phyloP scores from a whole-genome alignment of 148 eudicot species.

The Camellia lanceoleosa region DNA sequence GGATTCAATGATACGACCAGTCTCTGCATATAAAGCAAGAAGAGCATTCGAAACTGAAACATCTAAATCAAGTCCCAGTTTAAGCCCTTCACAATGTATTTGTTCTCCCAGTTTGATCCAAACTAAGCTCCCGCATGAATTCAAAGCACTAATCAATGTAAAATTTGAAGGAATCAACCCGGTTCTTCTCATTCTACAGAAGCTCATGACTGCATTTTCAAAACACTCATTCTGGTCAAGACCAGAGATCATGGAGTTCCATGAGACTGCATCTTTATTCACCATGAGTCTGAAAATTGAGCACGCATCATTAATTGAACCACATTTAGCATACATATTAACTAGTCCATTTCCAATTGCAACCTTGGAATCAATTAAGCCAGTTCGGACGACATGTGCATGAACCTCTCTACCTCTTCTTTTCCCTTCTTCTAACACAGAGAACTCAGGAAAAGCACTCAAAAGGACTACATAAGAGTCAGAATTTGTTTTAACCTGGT shows the following conservation, averaged over 20 bases:
- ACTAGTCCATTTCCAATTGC: constrained; percentile 59
- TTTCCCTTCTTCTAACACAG: constrained; percentile 44
- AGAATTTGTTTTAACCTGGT: constrained; percentile 42
- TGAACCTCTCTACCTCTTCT: constrained; percentile 65
- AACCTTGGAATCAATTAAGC: constrained; percentile 43
- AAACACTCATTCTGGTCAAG: constrained; percentile 64
- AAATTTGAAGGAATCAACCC: constrained; percentile 55
- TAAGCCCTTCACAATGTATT: constrained; percentile 67
- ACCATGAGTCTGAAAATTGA: constrained; percentile 54
- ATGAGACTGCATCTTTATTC: constrained; percentile 25
- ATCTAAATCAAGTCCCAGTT: constrained; percentile 60
- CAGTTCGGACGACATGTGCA: constrained; percentile 54
- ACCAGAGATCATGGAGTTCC: constrained; percentile 28
- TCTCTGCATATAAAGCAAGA: constrained; percentile 58
- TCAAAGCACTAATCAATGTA: constrained; percentile 69
- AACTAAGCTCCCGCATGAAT: constrained; percentile 75
- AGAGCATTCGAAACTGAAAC: constrained; percentile 83
- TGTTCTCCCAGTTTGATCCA: constrained; percentile 59
- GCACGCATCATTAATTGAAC: constrained; percentile 44
- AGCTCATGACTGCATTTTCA: constrained; percentile 53
- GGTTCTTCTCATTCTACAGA: constrained; percentile 51
- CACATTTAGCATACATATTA: constrained; percentile 81
- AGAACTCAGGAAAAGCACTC: constrained; percentile 63
- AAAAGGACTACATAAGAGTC: constrained; percentile 69
- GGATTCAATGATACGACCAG: constrained; percentile 45